Conservation (phyloP, 73 alveolate genomes). For the Uronychia binucleata region DNA sequence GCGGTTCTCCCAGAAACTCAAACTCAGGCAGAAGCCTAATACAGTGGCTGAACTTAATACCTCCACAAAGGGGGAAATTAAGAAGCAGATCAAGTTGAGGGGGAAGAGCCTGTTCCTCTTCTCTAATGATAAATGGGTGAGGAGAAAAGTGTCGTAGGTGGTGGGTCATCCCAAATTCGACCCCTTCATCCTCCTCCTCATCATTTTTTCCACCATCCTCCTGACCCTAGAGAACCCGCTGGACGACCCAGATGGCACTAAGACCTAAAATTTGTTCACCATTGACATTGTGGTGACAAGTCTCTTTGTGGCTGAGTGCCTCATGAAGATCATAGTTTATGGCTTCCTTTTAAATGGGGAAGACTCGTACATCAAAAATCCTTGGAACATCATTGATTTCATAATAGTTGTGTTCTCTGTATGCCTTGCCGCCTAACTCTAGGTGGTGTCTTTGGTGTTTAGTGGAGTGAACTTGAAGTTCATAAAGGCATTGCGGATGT, state of each 20-base stretch:
- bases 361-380: slow-evolving; percentile 82
- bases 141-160: slow-evolving; percentile 18
- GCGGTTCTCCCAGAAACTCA: too few species aligned
- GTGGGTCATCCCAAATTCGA: slow-evolving; percentile 18
- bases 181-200: slow-evolving; percentile 54
- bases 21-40: too few species aligned
- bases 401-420: slow-evolving; percentile 47
- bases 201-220: slow-evolving; percentile 48
- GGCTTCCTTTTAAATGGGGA: slow-evolving; percentile 87
- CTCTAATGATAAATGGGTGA: neutral
- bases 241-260: slow-evolving; percentile 30
- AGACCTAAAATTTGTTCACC: neutral
- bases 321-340: slow-evolving; percentile 75
- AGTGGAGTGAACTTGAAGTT: slow-evolving; percentile 44
- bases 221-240: slow-evolving; percentile 59
- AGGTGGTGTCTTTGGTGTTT: slow-evolving; percentile 28
- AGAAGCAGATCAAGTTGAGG: neutral
- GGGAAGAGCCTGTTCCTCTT: neutral
- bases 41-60: too few species aligned
- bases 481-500: slow-evolving; percentile 58
- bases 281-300: slow-evolving; percentile 76
- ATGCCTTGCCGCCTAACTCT: slow-evolving; percentile 23
- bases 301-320: slow-evolving; percentile 80
- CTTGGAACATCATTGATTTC: slow-evolving; percentile 94
- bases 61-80: too few species aligned